Percentiles rank a stretch among this genome's conserved stretches.
Conservation (phyloP, 1,139 yeast genomes). For the Yamadazyma atmosphaerica region DNA sequence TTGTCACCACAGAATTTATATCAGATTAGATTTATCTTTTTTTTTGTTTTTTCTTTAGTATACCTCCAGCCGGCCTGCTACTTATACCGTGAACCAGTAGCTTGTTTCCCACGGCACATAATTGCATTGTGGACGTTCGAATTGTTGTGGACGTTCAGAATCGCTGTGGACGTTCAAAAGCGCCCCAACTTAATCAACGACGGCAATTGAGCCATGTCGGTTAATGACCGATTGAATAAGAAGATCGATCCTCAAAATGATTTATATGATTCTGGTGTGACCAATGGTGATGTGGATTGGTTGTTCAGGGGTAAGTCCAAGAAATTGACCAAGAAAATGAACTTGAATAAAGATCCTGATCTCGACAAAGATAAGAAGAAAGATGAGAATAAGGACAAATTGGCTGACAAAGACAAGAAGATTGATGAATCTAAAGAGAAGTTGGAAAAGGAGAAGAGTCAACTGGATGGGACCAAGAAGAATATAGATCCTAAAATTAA, state of each 20-base stretch:
- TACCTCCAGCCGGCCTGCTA: too few relatives aligned
- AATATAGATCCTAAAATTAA: neutral
- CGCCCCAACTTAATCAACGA: too few relatives aligned
- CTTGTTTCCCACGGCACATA: too few relatives aligned
- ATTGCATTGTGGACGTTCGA: too few relatives aligned
- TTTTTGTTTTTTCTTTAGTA: too few relatives aligned
- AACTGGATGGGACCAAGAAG: neutral
- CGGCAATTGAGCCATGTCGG: conserved; percentile 7
- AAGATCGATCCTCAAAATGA: conserved; percentile 9
- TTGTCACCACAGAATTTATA: too few relatives aligned
- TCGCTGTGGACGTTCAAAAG: too few relatives aligned
- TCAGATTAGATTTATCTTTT: too few relatives aligned
- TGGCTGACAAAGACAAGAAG: conserved; percentile 1
- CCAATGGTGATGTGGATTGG: conserved; percentile 79
- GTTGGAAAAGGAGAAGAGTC: conserved; percentile 3
- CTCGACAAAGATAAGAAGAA: conserved; percentile 11
- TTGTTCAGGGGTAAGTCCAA: conserved; percentile 65
- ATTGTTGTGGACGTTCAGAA: too few relatives aligned
- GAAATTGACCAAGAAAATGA: conserved; percentile 43
- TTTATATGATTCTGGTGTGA: conserved; percentile 50
- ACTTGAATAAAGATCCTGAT: conserved; percentile 12
- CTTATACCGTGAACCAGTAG: too few relatives aligned
- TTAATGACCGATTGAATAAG: conserved; percentile 5
- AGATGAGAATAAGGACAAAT: conserved; percentile 1
- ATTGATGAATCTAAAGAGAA: too few relatives aligned